Evolutionary conservation across 2,329 filamentous ascomycete species (phyloP).

Genomic region (Apiospora marii): DNA sequence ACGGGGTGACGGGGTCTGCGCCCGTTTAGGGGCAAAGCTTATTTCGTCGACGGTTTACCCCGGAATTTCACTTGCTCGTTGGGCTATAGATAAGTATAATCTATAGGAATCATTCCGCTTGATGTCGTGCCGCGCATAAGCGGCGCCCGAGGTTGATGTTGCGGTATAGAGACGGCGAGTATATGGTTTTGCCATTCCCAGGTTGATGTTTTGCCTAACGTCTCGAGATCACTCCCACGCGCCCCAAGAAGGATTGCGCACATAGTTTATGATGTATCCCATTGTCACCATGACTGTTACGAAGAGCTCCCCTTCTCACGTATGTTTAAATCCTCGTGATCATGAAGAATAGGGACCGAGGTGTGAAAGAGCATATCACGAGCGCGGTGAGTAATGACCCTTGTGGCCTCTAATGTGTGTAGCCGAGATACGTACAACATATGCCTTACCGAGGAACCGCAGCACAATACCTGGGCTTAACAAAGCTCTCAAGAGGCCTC

Average conservation of each 20-base stretch:
- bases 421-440: neutral
- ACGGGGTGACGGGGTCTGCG: neutral
- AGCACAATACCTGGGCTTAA: no score
- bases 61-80: neutral
- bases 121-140: neutral
- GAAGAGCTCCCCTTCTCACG: neutral
- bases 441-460: neutral
- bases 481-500: neutral
- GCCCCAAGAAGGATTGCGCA: neutral
- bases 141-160: neutral
- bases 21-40: slow-evolving; percentile 3
- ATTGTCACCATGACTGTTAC: neutral
- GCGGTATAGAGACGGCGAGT: neutral
- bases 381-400: neutral
- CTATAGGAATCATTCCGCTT: neutral
- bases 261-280: neutral
- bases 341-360: neutral
- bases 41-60: neutral
- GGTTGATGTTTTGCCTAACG: neutral
- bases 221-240: neutral
- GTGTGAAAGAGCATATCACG: no score
- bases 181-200: neutral
- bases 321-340: neutral
- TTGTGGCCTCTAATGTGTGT: neutral
- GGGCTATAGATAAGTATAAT: neutral